These are phyloP conservation scores for Chaetomiaceae sp. DNA, from an alignment of 2,329 filamentous ascomycete species.

Conservation along the genomic window DNA sequence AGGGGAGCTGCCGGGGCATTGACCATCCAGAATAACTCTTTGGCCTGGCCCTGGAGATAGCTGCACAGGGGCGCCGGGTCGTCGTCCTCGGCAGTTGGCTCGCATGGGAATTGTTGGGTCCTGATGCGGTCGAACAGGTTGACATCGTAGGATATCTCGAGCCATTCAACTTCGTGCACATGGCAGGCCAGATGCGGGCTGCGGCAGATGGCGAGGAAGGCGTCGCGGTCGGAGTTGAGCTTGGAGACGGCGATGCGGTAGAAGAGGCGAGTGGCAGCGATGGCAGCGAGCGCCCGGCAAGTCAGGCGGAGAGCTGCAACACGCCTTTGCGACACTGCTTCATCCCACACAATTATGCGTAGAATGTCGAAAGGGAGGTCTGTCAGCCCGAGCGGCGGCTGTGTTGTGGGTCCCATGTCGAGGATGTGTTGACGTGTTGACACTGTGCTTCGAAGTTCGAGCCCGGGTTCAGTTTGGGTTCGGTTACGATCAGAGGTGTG, in stretches of 20 bases:
- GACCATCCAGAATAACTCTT: conserved; percentile 1
- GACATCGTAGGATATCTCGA: conserved; percentile 2
- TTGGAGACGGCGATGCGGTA: conserved; percentile 16
- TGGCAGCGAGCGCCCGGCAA: background rate
- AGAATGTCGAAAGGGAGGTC: conserved; percentile 3
- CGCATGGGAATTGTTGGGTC: background rate
- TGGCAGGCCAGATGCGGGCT: conserved; percentile 8
- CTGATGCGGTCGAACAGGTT: background rate
- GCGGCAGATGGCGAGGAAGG: conserved; percentile 13
- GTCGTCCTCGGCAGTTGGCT: background rate
- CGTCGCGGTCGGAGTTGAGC: conserved; percentile 8
- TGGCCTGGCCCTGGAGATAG: background rate
- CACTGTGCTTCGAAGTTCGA: no score
- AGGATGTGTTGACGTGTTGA: no score
- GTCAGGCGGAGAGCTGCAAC: background rate
- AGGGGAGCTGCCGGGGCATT: background rate
- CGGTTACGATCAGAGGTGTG: no score
- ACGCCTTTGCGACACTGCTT: background rate
- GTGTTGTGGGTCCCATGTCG: no score
- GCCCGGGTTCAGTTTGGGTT: no score
- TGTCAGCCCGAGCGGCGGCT: no score
- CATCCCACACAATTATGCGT: background rate
- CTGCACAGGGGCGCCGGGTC: background rate
- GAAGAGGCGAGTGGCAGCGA: conserved; percentile 7
- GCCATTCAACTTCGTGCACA: conserved; percentile 14